These are phyloP conservation scores for Fagopyrum homotropicum DNA, from an alignment of 148 eudicot genomes.

Conservation along the genomic window DNA sequence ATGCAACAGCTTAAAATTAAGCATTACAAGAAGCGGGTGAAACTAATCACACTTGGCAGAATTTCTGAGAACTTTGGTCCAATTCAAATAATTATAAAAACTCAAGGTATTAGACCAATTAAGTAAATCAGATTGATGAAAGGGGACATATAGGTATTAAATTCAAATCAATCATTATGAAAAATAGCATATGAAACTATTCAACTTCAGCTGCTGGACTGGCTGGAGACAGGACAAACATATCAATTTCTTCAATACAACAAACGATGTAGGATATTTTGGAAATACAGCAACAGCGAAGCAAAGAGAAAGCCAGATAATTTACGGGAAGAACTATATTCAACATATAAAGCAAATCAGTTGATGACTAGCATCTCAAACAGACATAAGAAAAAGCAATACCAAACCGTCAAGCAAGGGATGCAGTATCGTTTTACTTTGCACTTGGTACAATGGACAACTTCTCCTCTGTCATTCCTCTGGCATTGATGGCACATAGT, in stretches of 20 bases:
- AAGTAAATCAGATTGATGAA: neutral
- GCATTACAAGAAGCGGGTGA: neutral
- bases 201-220: neutral
- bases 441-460: slow-evolving; percentile 15
- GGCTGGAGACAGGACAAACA: neutral
- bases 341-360: neutral
- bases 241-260: neutral
- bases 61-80: neutral
- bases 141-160: neutral
- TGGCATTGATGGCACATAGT: slow-evolving; percentile 21
- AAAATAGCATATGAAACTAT: neutral
- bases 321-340: neutral
- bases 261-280: neutral
- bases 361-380: neutral
- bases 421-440: slow-evolving; percentile 9
- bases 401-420: neutral
- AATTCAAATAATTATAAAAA: neutral
- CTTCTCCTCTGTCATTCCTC: slow-evolving; percentile 15
- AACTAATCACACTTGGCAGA: neutral
- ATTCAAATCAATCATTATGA: neutral
- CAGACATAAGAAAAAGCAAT: neutral
- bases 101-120: neutral
- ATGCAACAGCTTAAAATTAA: neutral
- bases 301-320: neutral
- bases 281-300: neutral